phyloP scores from a whole-genome alignment of 164 flowering plant species.

The Sedum album region DNA sequence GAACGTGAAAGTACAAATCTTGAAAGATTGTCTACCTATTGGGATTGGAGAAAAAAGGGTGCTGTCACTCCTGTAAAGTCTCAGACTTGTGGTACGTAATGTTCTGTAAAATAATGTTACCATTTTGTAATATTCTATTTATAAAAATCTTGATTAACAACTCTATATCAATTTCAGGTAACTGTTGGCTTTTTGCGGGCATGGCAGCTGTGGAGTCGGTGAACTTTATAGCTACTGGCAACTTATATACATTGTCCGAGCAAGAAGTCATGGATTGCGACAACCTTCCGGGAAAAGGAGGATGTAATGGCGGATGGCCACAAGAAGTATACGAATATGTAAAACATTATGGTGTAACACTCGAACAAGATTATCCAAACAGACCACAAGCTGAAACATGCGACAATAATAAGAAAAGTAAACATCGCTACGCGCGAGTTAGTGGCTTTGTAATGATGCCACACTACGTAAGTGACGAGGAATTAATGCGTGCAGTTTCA shows the following conservation, averaged over 20 bases:
- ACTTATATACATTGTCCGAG: not conserved
- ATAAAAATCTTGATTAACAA: not conserved
- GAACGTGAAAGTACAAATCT: not conserved
- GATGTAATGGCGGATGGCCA: conserved; percentile 1
- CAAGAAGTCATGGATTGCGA: conserved; percentile 5
- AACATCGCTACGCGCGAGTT: not conserved
- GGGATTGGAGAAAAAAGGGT: conserved; percentile 9
- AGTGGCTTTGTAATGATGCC: not conserved
- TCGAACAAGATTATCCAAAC: not conserved
- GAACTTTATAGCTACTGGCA: not conserved
- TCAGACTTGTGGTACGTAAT: conserved; percentile 6
- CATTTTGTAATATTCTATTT: no score
- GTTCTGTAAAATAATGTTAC: not conserved
- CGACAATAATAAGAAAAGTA: not conserved
- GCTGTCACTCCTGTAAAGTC: conserved; percentile 5
- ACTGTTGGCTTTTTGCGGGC: conserved; percentile 5
- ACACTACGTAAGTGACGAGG: not conserved
- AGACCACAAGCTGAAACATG: not conserved
- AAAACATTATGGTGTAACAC: not conserved
- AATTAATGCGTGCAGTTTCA: not conserved
- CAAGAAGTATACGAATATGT: not conserved
- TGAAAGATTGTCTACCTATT: not conserved
- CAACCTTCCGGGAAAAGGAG: not conserved
- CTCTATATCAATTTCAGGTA: not conserved
- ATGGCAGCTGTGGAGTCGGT: not conserved